These are phyloP conservation scores for Sporothrix curviconia DNA, from an alignment of 2,329 filamentous ascomycete species.

Conservation along the genomic window DNA sequence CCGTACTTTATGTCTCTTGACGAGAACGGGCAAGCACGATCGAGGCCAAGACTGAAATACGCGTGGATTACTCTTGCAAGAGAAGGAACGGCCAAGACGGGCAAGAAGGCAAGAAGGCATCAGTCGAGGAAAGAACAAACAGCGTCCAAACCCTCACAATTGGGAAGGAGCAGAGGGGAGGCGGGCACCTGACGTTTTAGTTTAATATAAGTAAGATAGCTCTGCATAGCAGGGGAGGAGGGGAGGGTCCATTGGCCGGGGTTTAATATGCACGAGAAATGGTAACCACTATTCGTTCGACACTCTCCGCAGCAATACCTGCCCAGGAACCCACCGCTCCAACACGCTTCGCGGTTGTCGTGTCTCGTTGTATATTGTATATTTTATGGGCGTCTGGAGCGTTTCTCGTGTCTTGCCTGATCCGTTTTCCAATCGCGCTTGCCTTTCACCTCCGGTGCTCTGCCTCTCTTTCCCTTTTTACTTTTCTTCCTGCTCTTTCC, in stretches of 20 bases:
- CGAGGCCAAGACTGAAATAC: background rate
- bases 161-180: background rate
- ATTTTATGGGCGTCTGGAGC: slow-evolving; percentile 16
- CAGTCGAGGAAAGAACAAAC: background rate
- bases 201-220: background rate
- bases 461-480: background rate
- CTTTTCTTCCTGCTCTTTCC: background rate
- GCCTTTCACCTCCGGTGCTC: slow-evolving; percentile 7
- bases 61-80: background rate
- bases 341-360: slow-evolving; percentile 21
- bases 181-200: background rate
- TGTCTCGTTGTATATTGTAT: slow-evolving; percentile 18
- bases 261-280: slow-evolving; percentile 17
- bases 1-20: no score
- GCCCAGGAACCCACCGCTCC: slow-evolving; percentile 10
- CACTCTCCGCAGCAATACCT: slow-evolving; percentile 4
- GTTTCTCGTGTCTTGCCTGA: slow-evolving; percentile 18
- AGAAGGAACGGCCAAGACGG: background rate
- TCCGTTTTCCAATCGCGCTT: slow-evolving; percentile 10
- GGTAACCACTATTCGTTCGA: slow-evolving; percentile 12
- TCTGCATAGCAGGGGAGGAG: background rate
- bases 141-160: background rate
- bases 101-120: background rate
- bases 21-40: slow-evolving; percentile 6
- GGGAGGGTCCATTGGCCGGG: background rate